A percentile compares a stretch with the other conserved stretches of the same genome.
Evolutionary conservation across 2,329 filamentous ascomycete species (phyloP).

Genomic region (Xylariomycetidae sp.): DNA sequence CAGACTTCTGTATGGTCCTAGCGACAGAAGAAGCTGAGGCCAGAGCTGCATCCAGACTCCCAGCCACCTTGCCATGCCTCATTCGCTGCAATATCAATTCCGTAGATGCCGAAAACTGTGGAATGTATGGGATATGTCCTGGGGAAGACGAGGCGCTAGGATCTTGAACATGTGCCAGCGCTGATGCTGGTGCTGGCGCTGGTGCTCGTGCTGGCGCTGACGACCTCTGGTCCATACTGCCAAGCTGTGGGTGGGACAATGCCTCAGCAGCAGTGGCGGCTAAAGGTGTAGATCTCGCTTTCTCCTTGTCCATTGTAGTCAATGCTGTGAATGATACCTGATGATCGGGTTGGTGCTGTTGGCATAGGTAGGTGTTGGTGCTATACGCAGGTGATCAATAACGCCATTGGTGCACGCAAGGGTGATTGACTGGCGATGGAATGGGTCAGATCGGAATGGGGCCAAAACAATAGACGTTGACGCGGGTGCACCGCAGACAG

Average conservation of each 20-base stretch:
- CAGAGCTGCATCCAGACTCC: conserved; percentile 29
- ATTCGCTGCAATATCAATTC: conserved; percentile 37
- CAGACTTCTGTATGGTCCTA: conserved; percentile 26
- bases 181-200: conserved; percentile 1
- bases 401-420: too few relatives aligned
- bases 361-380: too few relatives aligned
- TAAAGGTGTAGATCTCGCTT: conserved; percentile 2
- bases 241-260: conserved; percentile 1
- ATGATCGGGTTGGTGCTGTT: too few relatives aligned
- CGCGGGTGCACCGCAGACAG: too few relatives aligned
- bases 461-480: too few relatives aligned
- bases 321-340: too few relatives aligned
- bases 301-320: too few relatives aligned
- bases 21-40: conserved; percentile 28
- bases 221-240: too few relatives aligned
- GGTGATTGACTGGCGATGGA: too few relatives aligned
- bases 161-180: too few relatives aligned
- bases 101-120: conserved; percentile 31
- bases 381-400: too few relatives aligned
- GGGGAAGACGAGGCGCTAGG: conserved; percentile 20
- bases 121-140: conserved; percentile 26
- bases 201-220: background rate
- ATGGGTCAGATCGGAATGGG: too few relatives aligned
- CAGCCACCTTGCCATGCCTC: conserved; percentile 29
- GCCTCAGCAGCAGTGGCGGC: conserved; percentile 4